Percentiles rank a stretch among this genome's conserved stretches.
phyloP scores from a whole-genome alignment of 257 asterid genomes.

The Rubia yunnanensis region DNA sequence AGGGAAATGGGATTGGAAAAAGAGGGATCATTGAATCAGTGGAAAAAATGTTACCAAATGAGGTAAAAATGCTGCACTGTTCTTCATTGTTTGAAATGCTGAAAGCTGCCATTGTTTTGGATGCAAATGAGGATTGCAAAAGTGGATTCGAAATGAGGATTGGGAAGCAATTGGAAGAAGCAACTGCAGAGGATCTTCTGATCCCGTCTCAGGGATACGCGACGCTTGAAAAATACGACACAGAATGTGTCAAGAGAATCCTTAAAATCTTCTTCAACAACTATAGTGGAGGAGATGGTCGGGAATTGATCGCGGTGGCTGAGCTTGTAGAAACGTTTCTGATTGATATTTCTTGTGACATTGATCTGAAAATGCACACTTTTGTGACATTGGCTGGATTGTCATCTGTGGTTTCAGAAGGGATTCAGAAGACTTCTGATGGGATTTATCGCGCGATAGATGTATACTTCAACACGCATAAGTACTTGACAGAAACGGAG shows the following conservation, averaged over 20 bases:
- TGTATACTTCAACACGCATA: conserved; percentile 58
- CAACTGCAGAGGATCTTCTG: conserved; percentile 40
- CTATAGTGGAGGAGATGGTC: conserved; percentile 18
- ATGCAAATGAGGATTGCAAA: conserved; percentile 44
- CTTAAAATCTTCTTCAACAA: conserved; percentile 49
- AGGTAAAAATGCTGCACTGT: conserved; percentile 31
- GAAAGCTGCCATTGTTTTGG: conserved; percentile 32
- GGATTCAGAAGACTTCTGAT: conserved; percentile 27
- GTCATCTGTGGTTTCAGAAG: conserved; percentile 39
- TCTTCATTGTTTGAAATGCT: conserved; percentile 48
- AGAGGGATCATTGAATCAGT: conserved; percentile 57
- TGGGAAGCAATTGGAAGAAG: conserved; percentile 57
- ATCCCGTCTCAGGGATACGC: conserved; percentile 56
- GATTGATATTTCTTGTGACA: conserved; percentile 55
- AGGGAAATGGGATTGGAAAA: conserved; percentile 20
- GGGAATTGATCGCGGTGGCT: conserved; percentile 33
- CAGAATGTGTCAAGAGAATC: conserved; percentile 56
- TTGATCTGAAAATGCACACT: conserved; percentile 33
- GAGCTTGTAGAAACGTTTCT: conserved; percentile 54
- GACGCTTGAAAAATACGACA: conserved; percentile 46
- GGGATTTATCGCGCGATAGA: conserved; percentile 67
- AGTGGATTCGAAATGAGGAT: conserved; percentile 46
- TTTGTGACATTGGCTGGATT: conserved; percentile 34
- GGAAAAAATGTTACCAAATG: conserved; percentile 37
- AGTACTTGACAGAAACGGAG: conserved; percentile 51